These are phyloP conservation scores for Amanita pseudoporphyria DNA, from an alignment of 768 basidiomycete species.

Conservation along the genomic window DNA sequence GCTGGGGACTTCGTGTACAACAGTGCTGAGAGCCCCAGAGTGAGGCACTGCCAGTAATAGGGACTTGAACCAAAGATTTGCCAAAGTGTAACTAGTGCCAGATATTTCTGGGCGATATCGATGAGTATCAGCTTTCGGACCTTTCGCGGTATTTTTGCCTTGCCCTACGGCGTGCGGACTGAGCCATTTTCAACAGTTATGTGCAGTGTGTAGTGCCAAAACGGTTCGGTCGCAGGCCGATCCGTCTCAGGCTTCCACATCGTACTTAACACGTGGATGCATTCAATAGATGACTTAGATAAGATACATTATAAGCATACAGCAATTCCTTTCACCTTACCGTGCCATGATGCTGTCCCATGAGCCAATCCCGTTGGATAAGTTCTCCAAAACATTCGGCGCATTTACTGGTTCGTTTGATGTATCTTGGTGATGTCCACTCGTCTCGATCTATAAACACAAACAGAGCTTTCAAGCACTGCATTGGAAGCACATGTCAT, in stretches of 20 bases:
- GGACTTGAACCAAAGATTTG: too few relatives aligned
- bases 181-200: background rate
- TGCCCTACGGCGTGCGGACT: background rate
- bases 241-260: too few relatives aligned
- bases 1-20: too few relatives aligned
- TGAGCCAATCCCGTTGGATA: slow-evolving; percentile 1
- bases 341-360: background rate
- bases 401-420: slow-evolving; percentile 37
- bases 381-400: slow-evolving; percentile 29
- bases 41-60: background rate
- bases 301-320: too few relatives aligned
- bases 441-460: too few relatives aligned
- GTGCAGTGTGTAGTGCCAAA: too few relatives aligned
- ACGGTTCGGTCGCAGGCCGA: too few relatives aligned
- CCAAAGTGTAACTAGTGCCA: background rate
- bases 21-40: too few relatives aligned
- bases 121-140: background rate
- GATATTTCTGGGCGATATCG: background rate
- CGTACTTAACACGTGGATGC: too few relatives aligned
- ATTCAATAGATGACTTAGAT: background rate
- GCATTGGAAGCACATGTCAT: slow-evolving; percentile 71
- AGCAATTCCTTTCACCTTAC: background rate
- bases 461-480: slow-evolving; percentile 78
- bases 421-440: background rate
- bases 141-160: background rate